Evolutionary conservation across 2,329 filamentous ascomycete genomes (phyloP).

Genomic region (Podosphaera aphanis): DNA sequence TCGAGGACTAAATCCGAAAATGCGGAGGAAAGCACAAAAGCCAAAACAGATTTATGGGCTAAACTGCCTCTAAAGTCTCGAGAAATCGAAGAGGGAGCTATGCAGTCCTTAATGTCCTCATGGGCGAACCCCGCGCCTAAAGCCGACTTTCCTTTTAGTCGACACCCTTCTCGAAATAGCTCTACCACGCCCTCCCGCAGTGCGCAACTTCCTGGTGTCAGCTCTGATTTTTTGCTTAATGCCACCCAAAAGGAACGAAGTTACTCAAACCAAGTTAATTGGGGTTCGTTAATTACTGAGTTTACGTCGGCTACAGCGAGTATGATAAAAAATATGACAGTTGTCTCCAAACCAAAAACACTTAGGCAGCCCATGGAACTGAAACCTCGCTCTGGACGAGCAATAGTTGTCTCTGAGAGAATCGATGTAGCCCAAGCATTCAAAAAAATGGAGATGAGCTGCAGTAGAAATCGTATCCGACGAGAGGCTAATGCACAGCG

Average conservation of each 20-base stretch:
- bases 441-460: constrained; percentile 19
- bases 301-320: no score
- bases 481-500: constrained; percentile 32
- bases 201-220: not conserved
- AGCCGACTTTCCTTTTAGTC: not conserved
- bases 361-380: constrained; percentile 7
- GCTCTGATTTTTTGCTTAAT: not conserved
- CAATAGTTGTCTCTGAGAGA: constrained; percentile 5
- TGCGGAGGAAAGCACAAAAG: not conserved
- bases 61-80: not conserved
- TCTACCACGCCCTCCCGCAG: not conserved
- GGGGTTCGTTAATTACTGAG: not conserved
- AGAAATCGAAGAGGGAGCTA: not conserved
- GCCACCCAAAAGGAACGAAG: not conserved
- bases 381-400: constrained; percentile 11
- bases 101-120: not conserved
- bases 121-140: not conserved
- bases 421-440: constrained; percentile 12
- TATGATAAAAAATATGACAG: not conserved
- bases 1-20: not conserved
- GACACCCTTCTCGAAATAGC: not conserved
- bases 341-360: not conserved
- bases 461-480: constrained; percentile 32
- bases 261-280: not conserved
- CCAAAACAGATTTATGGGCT: not conserved